phyloP scores from a whole-genome alignment of 2,329 filamentous ascomycete species.

The Hawksworthiomyces lignivorus region DNA sequence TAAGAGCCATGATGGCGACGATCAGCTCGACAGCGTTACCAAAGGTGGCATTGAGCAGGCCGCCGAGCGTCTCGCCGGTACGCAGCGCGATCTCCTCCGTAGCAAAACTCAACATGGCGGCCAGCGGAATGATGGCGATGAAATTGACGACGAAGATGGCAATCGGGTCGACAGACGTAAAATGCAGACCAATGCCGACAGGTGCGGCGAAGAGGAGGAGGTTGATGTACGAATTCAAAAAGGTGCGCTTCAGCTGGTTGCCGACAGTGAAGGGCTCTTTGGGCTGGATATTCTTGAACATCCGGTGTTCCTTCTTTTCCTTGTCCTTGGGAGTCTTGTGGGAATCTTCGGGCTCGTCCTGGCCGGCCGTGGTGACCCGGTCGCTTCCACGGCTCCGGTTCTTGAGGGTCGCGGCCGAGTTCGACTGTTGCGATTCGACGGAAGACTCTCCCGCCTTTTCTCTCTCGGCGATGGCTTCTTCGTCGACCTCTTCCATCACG shows the following conservation, averaged over 20 bases:
- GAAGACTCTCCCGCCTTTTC: conserved; percentile 1
- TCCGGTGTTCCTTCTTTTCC: conserved; percentile 29
- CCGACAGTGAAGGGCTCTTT: conserved; percentile 49
- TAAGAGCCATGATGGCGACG: conserved; percentile 75
- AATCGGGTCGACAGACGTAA: conserved; percentile 45
- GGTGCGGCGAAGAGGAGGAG: conserved; percentile 71
- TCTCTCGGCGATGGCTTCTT: neutral
- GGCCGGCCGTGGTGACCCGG: conserved; percentile 1
- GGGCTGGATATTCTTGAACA: conserved; percentile 40
- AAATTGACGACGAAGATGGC: conserved; percentile 85
- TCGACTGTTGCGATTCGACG: conserved; percentile 5
- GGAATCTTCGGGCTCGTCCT: conserved; percentile 12
- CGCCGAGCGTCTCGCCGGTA: conserved; percentile 78
- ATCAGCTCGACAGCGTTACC: conserved; percentile 87
- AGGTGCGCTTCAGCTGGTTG: conserved; percentile 64
- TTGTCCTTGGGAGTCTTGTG: conserved; percentile 29
- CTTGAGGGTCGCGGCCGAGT: conserved; percentile 12
- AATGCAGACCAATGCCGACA: conserved; percentile 65
- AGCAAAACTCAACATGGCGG: conserved; percentile 72
- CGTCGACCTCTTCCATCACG: conserved; percentile 2
- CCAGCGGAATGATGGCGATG: conserved; percentile 81
- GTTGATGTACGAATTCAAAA: conserved; percentile 84
- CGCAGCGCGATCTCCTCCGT: conserved; percentile 83
- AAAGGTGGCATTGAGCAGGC: conserved; percentile 83
- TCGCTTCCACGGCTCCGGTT: conserved; percentile 20